Conservation (phyloP, 164 flowering plant species). For the Cinnamomum micranthum region DNA sequence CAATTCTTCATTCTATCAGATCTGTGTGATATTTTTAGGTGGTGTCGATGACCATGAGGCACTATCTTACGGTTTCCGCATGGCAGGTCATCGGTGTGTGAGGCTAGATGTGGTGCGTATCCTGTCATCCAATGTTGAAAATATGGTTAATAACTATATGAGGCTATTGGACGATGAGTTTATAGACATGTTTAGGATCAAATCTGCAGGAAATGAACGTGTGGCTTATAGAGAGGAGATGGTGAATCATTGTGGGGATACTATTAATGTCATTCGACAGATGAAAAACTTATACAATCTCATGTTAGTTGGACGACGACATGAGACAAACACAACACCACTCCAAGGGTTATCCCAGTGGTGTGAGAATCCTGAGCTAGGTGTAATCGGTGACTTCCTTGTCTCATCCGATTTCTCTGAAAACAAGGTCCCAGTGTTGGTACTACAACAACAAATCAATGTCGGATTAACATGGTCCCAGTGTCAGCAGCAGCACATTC, state of each 20-base stretch:
- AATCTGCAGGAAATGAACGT: background rate
- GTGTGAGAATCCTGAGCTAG: constrained; percentile 32
- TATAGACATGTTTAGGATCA: constrained; percentile 9
- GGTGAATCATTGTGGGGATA: constrained; percentile 27
- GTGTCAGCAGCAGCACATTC: too few relatives aligned
- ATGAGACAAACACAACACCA: constrained; percentile 16
- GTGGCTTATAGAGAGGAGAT: constrained; percentile 21
- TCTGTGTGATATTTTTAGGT: constrained; percentile 42
- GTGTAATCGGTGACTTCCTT: constrained; percentile 37
- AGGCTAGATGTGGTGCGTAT: constrained; percentile 27
- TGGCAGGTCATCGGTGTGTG: constrained; percentile 26
- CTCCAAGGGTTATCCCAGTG: constrained; percentile 17
- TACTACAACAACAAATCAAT: constrained; percentile 31
- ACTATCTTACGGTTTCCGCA: constrained; percentile 32
- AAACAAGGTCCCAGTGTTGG: constrained; percentile 28
- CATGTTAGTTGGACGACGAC: constrained; percentile 49
- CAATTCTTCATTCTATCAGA: constrained; percentile 1
- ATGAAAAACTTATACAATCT: constrained; percentile 28
- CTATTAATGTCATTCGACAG: constrained; percentile 2
- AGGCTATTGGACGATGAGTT: constrained; percentile 15
- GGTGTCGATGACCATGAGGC: constrained; percentile 68
- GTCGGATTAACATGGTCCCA: background rate
- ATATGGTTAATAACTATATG: background rate
- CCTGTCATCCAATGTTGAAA: background rate
- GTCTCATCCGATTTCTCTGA: constrained; percentile 19